Percentiles rank a stretch among this genome's conserved stretches.
Conservation (phyloP, 2,329 filamentous ascomycete species). For the Aureobasidium sp. region DNA sequence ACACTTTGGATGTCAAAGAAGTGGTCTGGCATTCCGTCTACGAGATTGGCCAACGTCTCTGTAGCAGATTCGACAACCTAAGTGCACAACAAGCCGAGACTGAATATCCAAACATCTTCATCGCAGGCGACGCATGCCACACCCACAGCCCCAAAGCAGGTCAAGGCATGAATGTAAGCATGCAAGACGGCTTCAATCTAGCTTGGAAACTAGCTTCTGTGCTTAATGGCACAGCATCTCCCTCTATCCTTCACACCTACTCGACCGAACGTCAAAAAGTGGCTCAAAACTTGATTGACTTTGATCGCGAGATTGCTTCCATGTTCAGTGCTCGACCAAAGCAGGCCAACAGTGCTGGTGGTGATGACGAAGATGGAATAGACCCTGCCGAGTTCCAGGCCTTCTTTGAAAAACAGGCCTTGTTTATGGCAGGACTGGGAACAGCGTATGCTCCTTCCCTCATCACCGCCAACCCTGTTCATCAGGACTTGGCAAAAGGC, state of each 20-base stretch:
- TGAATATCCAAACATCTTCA: constrained; percentile 39
- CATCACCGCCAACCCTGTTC: constrained; percentile 33
- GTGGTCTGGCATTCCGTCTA: constrained; percentile 50
- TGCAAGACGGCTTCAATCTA: constrained; percentile 40
- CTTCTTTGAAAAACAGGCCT: constrained; percentile 16
- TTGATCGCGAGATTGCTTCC: constrained; percentile 34
- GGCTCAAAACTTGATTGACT: constrained; percentile 38
- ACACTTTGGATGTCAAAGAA: constrained; percentile 45
- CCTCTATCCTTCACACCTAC: constrained; percentile 34
- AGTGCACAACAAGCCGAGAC: constrained; percentile 32
- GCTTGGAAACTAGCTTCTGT: constrained; percentile 40
- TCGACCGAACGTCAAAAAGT: constrained; percentile 38
- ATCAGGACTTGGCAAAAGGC: constrained; percentile 32
- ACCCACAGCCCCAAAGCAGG: constrained; percentile 33
- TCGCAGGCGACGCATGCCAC: constrained; percentile 40
- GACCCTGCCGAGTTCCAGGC: constrained; percentile 25
- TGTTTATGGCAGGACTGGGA: constrained; percentile 46
- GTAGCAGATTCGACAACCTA: constrained; percentile 28
- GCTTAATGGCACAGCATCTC: constrained; percentile 33
- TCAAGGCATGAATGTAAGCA: constrained; percentile 44
- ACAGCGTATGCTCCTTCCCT: constrained; percentile 47
- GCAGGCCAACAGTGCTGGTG: background rate
- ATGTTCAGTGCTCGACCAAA: constrained; percentile 20
- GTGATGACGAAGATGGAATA: constrained; percentile 21
- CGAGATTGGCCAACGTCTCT: constrained; percentile 47